These are phyloP conservation scores for Diaporthe sp. DNA, from an alignment of 2,329 filamentous ascomycete genomes.

Conservation along the genomic window DNA sequence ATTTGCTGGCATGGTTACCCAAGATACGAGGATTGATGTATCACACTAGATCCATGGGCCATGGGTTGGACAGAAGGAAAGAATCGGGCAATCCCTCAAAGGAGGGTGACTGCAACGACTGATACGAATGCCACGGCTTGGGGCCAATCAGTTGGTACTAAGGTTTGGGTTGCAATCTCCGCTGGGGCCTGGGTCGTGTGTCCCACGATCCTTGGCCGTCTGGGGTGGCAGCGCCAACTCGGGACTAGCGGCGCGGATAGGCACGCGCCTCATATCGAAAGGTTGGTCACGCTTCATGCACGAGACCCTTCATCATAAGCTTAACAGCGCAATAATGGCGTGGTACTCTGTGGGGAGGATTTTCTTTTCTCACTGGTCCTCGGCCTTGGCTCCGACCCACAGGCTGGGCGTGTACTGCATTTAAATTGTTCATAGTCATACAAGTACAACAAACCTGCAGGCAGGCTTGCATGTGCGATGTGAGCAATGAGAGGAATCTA, in stretches of 20 bases:
- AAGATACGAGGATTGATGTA: constrained; percentile 20
- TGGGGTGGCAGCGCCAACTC: background rate
- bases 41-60: constrained; percentile 5
- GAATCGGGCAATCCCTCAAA: background rate
- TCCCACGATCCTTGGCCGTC: constrained; percentile 29
- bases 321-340: constrained; percentile 27
- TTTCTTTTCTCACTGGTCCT: background rate
- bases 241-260: constrained; percentile 30
- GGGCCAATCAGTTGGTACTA: constrained; percentile 17
- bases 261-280: constrained; percentile 30
- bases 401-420: background rate
- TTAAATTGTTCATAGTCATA: background rate
- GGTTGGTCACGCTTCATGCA: constrained; percentile 29
- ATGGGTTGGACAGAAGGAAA: background rate
- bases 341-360: background rate
- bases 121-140: constrained; percentile 28
- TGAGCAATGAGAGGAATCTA: background rate
- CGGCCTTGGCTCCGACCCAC: constrained; percentile 26
- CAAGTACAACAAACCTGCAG: background rate
- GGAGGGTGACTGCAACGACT: constrained; percentile 31
- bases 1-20: constrained; percentile 31
- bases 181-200: constrained; percentile 32
- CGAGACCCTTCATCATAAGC: constrained; percentile 28
- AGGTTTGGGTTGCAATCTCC: constrained; percentile 33
- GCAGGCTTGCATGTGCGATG: background rate